A percentile compares a stretch with the other conserved stretches of the same genome.
These are phyloP conservation scores for Ramularia endophylla DNA, from an alignment of 2,329 filamentous ascomycete species.

Conservation along the genomic window DNA sequence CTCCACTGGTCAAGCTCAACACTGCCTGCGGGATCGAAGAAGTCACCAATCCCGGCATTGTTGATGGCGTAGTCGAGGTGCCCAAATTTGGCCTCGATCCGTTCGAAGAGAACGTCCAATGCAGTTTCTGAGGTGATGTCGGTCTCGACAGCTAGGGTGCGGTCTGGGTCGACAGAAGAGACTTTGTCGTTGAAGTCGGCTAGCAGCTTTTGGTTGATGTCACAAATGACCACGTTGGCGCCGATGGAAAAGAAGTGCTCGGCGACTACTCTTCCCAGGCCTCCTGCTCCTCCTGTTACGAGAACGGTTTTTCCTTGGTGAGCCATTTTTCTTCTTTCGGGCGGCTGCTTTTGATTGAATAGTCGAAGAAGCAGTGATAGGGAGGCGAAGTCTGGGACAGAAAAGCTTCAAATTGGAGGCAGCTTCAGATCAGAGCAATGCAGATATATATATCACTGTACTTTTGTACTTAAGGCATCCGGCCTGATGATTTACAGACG, in stretches of 20 bases:
- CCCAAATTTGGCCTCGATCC: conserved; percentile 35
- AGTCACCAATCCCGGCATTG: conserved; percentile 54
- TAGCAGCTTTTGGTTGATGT: conserved; percentile 30
- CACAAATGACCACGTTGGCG: conserved; percentile 32
- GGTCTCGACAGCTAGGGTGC: conserved; percentile 29
- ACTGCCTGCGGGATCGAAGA: conserved; percentile 48
- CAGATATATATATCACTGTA: too few species aligned
- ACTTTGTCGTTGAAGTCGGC: conserved; percentile 26
- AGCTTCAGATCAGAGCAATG: too few species aligned
- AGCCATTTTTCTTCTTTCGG: neutral
- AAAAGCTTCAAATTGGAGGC: neutral
- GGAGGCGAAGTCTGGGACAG: neutral
- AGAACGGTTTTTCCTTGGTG: conserved; percentile 28
- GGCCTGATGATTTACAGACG: too few species aligned
- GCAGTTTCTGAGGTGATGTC: conserved; percentile 35
- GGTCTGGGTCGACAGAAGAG: conserved; percentile 17
- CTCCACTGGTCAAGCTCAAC: conserved; percentile 47
- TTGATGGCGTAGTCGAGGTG: conserved; percentile 53
- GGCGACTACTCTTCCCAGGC: conserved; percentile 30
- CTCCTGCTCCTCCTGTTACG: conserved; percentile 30
- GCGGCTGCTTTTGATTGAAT: neutral
- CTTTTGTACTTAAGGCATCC: too few species aligned
- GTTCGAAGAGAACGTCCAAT: conserved; percentile 34
- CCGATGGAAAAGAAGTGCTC: conserved; percentile 28
- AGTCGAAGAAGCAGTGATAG: neutral